Conservation (phyloP, 805 yeast species). For the Barnettozyma wickerhamii region DNA sequence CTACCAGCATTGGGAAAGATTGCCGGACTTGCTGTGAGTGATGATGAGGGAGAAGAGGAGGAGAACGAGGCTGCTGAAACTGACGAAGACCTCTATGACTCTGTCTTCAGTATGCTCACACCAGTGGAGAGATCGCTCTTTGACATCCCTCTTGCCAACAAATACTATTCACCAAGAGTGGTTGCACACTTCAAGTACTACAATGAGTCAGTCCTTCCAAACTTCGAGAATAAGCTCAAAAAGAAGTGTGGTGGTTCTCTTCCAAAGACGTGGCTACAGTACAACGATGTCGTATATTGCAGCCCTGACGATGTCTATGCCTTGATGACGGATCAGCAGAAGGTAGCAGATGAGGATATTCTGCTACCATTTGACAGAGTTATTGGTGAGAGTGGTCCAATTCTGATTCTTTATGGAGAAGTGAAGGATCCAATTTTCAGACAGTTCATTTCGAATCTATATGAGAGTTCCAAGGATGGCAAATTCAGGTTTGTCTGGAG, state of each 20-base stretch:
- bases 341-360: constrained; percentile 12
- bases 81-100: constrained; percentile 19
- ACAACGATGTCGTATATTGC: constrained; percentile 54
- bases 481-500: constrained; percentile 76
- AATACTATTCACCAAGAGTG: constrained; percentile 55
- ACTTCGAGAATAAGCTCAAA: constrained; percentile 17
- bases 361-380: constrained; percentile 55
- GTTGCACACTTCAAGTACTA: constrained; percentile 60
- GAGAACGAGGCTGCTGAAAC: constrained; percentile 2
- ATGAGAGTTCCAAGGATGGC: constrained; percentile 54
- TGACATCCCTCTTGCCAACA: constrained; percentile 27
- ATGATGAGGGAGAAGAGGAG: constrained; percentile 11
- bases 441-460: constrained; percentile 54
- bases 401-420: constrained; percentile 66
- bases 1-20: constrained; percentile 8
- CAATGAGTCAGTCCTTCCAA: constrained; percentile 29
- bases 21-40: constrained; percentile 9
- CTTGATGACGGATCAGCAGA: constrained; percentile 46
- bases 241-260: constrained; percentile 22
- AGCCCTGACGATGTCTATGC: constrained; percentile 76
- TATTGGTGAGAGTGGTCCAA: constrained; percentile 52
- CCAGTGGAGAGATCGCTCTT: constrained; percentile 18
- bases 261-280: constrained; percentile 44
- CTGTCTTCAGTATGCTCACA: constrained; percentile 16
- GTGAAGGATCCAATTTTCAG: constrained; percentile 44